Base-by-base conservation (phyloP, 768 basidiomycete genomes). In the Leccinum uliginosum region DNA sequence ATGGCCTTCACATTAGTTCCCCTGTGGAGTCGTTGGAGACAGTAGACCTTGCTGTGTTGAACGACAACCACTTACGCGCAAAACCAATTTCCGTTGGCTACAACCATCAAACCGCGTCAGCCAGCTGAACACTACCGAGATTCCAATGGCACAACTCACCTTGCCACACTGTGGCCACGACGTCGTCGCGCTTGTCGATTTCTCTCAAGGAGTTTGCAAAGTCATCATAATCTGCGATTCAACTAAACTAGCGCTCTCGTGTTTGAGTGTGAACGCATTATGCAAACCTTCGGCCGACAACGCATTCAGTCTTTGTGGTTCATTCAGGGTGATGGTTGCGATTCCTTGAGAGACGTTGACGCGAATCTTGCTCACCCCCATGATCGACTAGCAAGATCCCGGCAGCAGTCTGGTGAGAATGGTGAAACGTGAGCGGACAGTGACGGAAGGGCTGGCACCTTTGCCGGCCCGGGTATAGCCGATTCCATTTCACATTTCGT, bases 81-180 rank as follows among this genome's bases (percentile, higher is more conserved):
- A 68, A 89, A 88, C 85, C 85, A 88, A 59, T 75, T 80, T 3
- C 87, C 87, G 32, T 75, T 83, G 10, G 83, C 86, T 86, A 46
- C 4, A 47, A 47, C 14, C 1, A 45, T n/a, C 19, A 19, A 38
- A 38, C 47, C 27, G 44, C 2, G 14, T 51, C 45, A 52, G 48
- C 4, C n/a, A 53, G 43, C 6, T 19, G 32, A n/a, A 34, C 11
- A 15, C 11, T 17, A 44, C 14, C 26, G 44, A 29, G 12, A 26
- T 15, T 44, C 24, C 19, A 32, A 27, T 14, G 26, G 19, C 10
- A 30, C 6, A 30, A 53, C 60, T 50, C 57, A 80, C 86, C 86
- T 76, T 87, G 87, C 81, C 84, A 82, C 9, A 89, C 71, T 1
- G 87, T 89, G 24, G 82, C 80, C 24, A 84, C 55, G 6, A 88